These are phyloP conservation scores for Kodamaea ohmeri DNA, from an alignment of 1,139 yeast genomes.

Conservation along the genomic window DNA sequence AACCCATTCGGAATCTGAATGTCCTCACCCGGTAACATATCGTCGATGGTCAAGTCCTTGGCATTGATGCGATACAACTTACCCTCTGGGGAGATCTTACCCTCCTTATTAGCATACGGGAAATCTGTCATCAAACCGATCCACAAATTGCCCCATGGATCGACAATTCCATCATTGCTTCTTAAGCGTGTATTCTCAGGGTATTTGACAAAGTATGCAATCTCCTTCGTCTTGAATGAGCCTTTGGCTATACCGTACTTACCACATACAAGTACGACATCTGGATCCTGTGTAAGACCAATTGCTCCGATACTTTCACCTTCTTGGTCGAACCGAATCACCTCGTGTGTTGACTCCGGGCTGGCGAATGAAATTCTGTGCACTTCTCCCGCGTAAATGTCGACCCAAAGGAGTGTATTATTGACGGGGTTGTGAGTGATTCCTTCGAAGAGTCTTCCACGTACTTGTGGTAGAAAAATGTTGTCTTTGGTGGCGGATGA, in stretches of 20 bases:
- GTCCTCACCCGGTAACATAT: constrained; percentile 28
- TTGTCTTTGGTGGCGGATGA: constrained; percentile 13
- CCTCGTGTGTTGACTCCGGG: constrained; percentile 47
- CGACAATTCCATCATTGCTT: constrained; percentile 72
- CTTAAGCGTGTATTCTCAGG: constrained; percentile 46
- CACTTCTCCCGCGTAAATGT: constrained; percentile 57
- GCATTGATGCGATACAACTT: constrained; percentile 40
- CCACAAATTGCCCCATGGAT: constrained; percentile 68
- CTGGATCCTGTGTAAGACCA: constrained; percentile 49
- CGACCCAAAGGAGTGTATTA: constrained; percentile 66
- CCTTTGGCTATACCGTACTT: constrained; percentile 56
- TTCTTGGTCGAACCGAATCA: constrained; percentile 28
- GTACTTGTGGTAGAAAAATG: constrained; percentile 41
- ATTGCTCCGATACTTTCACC: constrained; percentile 60
- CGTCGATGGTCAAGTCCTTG: constrained; percentile 30
- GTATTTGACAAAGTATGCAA: constrained; percentile 46
- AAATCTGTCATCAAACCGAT: constrained; percentile 74
- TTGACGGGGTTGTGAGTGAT: constrained; percentile 58
- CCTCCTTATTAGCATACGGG: constrained; percentile 23
- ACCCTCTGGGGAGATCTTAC: constrained; percentile 38
- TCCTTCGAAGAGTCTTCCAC: constrained; percentile 65
- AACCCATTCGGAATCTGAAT: constrained; percentile 73
- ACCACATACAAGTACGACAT: constrained; percentile 48
- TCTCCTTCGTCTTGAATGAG: constrained; percentile 38
- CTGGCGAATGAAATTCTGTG: constrained; percentile 42